Conservation (phyloP, 352 stramenopile genomes). For the Porosira glacialis region DNA sequence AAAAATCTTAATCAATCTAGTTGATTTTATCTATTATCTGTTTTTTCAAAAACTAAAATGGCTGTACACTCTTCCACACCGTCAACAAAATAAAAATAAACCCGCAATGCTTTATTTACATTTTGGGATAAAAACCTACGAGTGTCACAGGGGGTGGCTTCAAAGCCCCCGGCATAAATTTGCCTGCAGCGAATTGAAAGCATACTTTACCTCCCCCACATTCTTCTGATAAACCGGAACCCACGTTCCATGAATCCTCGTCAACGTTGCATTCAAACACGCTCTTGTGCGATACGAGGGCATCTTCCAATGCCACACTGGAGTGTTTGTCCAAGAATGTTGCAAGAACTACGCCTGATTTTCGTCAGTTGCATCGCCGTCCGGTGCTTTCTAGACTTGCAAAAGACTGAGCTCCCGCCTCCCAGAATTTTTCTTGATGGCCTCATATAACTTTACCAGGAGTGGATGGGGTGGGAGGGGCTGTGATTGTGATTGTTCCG, state of each 20-base stretch:
- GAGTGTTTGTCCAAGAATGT: slow-evolving; percentile 48
- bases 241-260: slow-evolving; percentile 85
- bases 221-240: slow-evolving; percentile 96
- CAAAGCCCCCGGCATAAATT: slow-evolving; percentile 86
- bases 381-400: slow-evolving; percentile 96
- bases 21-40: no score
- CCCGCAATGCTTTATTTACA: no score
- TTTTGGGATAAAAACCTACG: no score
- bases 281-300: slow-evolving; percentile 25
- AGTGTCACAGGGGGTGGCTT: no score
- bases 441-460: slow-evolving; percentile 53
- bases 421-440: slow-evolving; percentile 67
- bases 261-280: slow-evolving; percentile 57
- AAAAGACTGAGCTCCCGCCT: slow-evolving; percentile 91
- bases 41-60: no score
- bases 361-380: slow-evolving; percentile 94
- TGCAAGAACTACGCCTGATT: slow-evolving; percentile 88
- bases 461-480: slow-evolving; percentile 57
- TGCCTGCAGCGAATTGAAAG: slow-evolving; percentile 95
- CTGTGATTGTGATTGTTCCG: slow-evolving; percentile 29
- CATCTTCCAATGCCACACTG: slow-evolving; percentile 23
- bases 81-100: no score
- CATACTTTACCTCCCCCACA: slow-evolving; percentile 92
- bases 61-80: no score
- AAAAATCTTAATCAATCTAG: no score